Base-by-base conservation (phyloP, 2,329 filamentous ascomycete genomes). In the Ophiocordyceps australis region DNA sequence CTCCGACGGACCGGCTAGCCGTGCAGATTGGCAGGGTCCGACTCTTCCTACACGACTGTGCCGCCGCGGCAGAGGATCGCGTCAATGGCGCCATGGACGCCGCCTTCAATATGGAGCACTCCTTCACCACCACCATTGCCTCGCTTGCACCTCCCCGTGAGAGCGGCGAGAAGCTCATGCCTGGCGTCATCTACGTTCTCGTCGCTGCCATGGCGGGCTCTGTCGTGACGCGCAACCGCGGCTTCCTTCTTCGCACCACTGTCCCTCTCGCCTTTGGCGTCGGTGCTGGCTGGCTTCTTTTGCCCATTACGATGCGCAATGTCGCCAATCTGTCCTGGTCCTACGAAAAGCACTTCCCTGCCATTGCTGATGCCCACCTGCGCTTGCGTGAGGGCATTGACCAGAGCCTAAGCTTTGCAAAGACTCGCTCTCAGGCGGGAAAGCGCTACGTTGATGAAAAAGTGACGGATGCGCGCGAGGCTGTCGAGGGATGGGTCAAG, bases 141-240 rank as follows among this genome's bases (percentile, higher is more conserved):
- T 83, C 78, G 14, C 67, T 98, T 20, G 89, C 85, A 13, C 89
- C 89, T 17, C 62, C 83, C 20, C 75, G 74, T 42, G 77, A 86
- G 53, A 80, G 73, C 32, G 80, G 79, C 47, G 89, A 98, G 62
- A 73, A 74, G 46, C 65, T 98, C 29, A 74, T 95, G 54, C 89
- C 89, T 18, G 86, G 86, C 15, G 63, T 73, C 31, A 71, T 95
- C 38, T 95, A 95, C 56, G 83, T 95, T 24, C 67, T 94, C 17
- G 85, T 98, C 24, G 76, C 85, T 22, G 74, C 81, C 41, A 94
- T 98, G 85, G 81, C 89, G 19, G 89, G 86, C 39, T 83, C 73
- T 51, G 95, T 98, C 47, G 60, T 94, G 28, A 72, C 80, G 28
- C 73, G 86, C 35, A 91, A 92, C 60, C 74, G 86, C 40, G 85